These are phyloP conservation scores for Talaromyces sp. DNA, from an alignment of 2,329 filamentous ascomycete species.

Conservation along the genomic window DNA sequence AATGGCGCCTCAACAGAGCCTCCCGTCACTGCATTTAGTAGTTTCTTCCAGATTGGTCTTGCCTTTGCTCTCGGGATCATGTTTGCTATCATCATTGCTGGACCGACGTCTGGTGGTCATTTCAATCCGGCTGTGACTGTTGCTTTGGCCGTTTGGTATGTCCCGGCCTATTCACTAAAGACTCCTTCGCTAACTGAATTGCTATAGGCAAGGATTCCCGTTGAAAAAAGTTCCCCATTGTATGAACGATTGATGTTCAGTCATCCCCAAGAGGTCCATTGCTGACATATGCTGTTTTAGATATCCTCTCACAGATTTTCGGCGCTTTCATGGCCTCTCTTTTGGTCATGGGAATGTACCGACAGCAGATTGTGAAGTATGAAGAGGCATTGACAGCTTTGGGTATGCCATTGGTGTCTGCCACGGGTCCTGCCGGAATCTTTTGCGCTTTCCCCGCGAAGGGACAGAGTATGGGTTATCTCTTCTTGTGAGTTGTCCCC, in stretches of 20 bases:
- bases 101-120: conserved; percentile 55
- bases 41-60: conserved; percentile 56
- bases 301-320: conserved; percentile 58
- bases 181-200: not conserved
- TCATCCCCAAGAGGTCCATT: not conserved
- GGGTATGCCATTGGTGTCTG: conserved; percentile 43
- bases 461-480: conserved; percentile 55
- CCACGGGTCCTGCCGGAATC: conserved; percentile 55
- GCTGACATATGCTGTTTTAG: conserved; percentile 25
- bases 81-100: conserved; percentile 60
- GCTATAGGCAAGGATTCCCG: conserved; percentile 59
- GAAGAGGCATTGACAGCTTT: conserved; percentile 41
- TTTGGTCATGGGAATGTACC: conserved; percentile 58
- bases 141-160: conserved; percentile 37
- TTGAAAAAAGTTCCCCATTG: conserved; percentile 49
- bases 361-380: conserved; percentile 49
- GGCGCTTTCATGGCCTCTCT: conserved; percentile 58
- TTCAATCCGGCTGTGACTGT: conserved; percentile 56
- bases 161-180: conserved; percentile 21
- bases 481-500: conserved; percentile 45
- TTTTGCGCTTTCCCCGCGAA: conserved; percentile 55
- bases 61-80: conserved; percentile 59
- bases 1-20: conserved; percentile 39
- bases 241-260: not conserved
- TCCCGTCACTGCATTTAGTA: conserved; percentile 46